Conservation (phyloP, 2,329 filamentous ascomycete species). For the Coniochaeta sp. region DNA sequence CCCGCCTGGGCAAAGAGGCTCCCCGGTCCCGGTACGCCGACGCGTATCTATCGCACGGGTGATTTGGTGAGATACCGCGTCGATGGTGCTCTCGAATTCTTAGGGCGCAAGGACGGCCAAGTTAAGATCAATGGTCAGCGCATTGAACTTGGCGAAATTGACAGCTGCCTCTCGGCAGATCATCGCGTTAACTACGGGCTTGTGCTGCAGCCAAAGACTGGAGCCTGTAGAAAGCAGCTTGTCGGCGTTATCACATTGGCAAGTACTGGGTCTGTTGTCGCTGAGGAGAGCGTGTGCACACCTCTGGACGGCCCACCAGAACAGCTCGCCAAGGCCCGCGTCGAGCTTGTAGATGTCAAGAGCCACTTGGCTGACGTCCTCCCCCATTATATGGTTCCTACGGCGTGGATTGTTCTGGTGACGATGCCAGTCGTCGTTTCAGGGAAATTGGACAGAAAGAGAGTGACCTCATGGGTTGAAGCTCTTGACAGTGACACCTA, state of each 20-base stretch:
- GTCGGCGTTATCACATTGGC: conserved; percentile 11
- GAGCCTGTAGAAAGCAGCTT: too few species aligned
- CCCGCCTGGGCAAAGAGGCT: conserved; percentile 17
- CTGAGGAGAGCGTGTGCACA: conserved; percentile 3
- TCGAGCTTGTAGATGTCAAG: conserved; percentile 9
- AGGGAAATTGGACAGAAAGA: conserved; percentile 12
- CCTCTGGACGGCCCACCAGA: conserved; percentile 8
- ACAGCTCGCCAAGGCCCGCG: conserved; percentile 6
- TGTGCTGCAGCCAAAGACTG: conserved; percentile 13
- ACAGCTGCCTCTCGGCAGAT: conserved; percentile 12
- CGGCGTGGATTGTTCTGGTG: conserved; percentile 12
- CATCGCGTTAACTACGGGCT: conserved; percentile 8
- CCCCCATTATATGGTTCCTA: conserved; percentile 15
- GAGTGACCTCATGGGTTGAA: conserved; percentile 11
- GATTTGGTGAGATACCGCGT: conserved; percentile 26
- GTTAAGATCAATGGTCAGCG: conserved; percentile 47
- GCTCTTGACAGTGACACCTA: conserved; percentile 8
- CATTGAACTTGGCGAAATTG: conserved; percentile 31
- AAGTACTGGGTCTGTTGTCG: not conserved
- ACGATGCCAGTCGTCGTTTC: conserved; percentile 14
- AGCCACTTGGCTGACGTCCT: conserved; percentile 9
- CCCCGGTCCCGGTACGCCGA: conserved; percentile 22
- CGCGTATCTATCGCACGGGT: conserved; percentile 30
- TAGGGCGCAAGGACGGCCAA: conserved; percentile 45
- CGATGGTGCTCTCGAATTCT: conserved; percentile 26